A percentile compares a stretch with the other conserved stretches of the same genome.
phyloP scores from a whole-genome alignment of 176 grass and related monocot genomes.

The Ensete glaucum region DNA sequence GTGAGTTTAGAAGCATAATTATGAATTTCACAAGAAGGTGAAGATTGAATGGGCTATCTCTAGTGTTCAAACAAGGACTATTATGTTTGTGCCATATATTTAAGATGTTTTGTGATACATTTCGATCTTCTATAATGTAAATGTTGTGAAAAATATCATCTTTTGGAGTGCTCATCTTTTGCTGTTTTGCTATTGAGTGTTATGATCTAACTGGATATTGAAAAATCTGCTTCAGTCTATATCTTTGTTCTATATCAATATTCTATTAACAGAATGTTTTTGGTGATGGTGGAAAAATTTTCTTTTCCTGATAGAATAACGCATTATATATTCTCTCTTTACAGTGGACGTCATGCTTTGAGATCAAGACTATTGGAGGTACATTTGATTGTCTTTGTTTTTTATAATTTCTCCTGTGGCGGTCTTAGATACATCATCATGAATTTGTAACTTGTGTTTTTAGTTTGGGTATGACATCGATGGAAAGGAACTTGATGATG shows the following conservation, averaged over 20 bases:
- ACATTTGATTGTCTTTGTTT: slow-evolving; percentile 20
- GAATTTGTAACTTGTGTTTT: slow-evolving; percentile 9
- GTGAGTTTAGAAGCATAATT: no score
- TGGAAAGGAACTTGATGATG: slow-evolving; percentile 87
- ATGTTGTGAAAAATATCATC: no score
- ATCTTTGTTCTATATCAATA: neutral
- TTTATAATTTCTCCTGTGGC: slow-evolving; percentile 7
- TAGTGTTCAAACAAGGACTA: no score
- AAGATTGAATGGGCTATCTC: no score
- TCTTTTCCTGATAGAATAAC: neutral
- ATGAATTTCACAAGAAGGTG: no score
- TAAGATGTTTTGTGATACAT: no score
- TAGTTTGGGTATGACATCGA: slow-evolving; percentile 86
- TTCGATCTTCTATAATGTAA: no score
- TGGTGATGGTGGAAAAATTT: neutral
- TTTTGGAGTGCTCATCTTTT: no score
- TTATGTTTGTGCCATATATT: no score
- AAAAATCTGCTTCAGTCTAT: no score
- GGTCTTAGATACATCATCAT: slow-evolving; percentile 3
- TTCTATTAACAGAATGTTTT: neutral
- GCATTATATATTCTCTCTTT: slow-evolving; percentile 3
- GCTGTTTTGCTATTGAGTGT: no score
- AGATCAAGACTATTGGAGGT: slow-evolving; percentile 86
- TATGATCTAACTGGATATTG: no score
- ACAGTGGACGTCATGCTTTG: slow-evolving; percentile 89